Evolutionary conservation across 1,284 basidiomycete species (phyloP), one percentile per base, ranked within the genome.

Genomic region (Pseudozyma thailandica): DNA sequence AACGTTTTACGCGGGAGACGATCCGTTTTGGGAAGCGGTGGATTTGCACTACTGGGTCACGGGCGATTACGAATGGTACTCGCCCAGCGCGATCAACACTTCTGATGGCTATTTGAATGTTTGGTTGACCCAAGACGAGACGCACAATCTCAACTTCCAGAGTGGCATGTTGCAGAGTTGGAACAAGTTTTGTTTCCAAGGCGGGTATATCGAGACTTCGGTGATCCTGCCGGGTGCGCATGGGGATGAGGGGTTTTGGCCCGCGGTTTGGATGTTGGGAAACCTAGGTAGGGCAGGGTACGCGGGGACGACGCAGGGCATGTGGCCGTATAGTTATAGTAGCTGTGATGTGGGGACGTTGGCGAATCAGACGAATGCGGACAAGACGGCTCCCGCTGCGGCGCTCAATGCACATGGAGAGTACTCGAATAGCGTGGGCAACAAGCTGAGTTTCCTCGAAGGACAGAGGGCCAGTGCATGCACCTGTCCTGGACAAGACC

Each of bases 171-270:
- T 80, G 12, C 78, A 80, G 54, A 57, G 49, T 13, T 80, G 78
- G 78, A 80, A 80, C 63, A 80, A 80, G 44, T 73, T 78, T 31
- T 80, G 78, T 45, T 78, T 79, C 42, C 72, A 75, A 30, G 78
- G 78, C n/a, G 78, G 78, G 13, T 80, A 80, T 45, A 44, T 80
- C 25, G 69, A 72, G 35, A 50, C 51, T 4, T 41, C 53, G 1
- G 66, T 57, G 15, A 46, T 77, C 15, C 50, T 80, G 1, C 78
- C 78, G 0, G 78, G 77, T 6, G 26, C 16, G 2, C 59, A 53
- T 13, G 72, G 70, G 4, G 75, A 72, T 1, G 75, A 78, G 50
- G 85, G 86, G 15, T 85, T 84, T 72, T 86, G 86, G 86, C 86
- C 86, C 7, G 79, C 64, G 0, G 43, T 74, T 1, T 80, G 76